These are phyloP conservation scores for Calonectria crousiana DNA, from an alignment of 2,329 filamentous ascomycete genomes.

Conservation along the genomic window DNA sequence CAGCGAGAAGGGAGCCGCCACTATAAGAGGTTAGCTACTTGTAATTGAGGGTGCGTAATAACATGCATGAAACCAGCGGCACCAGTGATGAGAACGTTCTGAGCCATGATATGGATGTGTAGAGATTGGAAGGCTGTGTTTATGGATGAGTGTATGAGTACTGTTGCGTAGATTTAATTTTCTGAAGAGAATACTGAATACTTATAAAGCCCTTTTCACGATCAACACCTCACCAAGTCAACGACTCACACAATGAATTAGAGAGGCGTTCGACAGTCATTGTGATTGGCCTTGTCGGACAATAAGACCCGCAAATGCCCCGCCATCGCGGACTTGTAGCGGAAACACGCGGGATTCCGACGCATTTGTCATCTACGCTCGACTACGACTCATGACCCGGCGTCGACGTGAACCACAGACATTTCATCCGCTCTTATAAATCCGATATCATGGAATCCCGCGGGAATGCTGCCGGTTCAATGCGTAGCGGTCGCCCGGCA, in stretches of 20 bases:
- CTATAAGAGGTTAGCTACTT: constrained; percentile 30
- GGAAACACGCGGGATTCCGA: constrained; percentile 37
- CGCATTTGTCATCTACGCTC: not conserved
- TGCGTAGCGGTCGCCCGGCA: not conserved
- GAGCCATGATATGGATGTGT: constrained; percentile 24
- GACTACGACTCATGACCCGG: not conserved
- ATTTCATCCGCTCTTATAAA: constrained; percentile 10
- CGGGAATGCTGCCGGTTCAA: constrained; percentile 5
- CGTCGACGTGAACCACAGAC: not conserved
- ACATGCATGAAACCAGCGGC: constrained; percentile 51
- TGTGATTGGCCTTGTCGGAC: not conserved
- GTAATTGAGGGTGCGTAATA: not conserved
- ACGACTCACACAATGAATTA: not conserved
- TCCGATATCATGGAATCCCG: constrained; percentile 19
- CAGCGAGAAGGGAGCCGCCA: constrained; percentile 52
- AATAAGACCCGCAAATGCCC: not conserved
- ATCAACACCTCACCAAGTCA: not conserved
- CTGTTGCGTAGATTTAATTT: not conserved
- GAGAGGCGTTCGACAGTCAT: not conserved
- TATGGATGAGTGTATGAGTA: not conserved
- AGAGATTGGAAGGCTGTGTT: not conserved
- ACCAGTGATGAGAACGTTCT: constrained; percentile 51
- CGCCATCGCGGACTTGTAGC: not conserved
- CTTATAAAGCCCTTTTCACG: not conserved
- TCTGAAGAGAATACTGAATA: not conserved